Base-by-base conservation (phyloP, 2,329 filamentous ascomycete genomes). In the Paecilomyces dactylethromorphus region DNA sequence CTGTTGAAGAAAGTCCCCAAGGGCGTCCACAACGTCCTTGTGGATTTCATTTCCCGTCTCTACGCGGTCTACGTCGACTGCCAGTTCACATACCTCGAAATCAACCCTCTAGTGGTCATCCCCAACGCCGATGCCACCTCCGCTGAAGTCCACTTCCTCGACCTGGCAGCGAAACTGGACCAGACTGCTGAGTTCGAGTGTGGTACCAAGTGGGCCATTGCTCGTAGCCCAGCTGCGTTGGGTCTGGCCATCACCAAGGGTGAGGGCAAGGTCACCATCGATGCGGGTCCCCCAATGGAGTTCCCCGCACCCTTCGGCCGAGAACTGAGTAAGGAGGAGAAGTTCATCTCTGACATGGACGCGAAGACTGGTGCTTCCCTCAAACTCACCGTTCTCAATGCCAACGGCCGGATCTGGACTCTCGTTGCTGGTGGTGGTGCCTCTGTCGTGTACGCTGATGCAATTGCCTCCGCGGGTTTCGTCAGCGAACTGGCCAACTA, bases 31-130 rank as follows among this genome's bases (percentile, higher is more conserved):
- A 97, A 96, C 74, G 94, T 99, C 73, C 87, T 99, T 61, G 90
- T 99, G 64, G 94, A 99, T 85, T 99, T 99, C 85, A 99, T 99
- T 82, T 91, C 91, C 72, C 88, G 94, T 71, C 85, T 99, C 67
- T 99, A 99, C 76, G 94, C 93, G 70, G 94, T 99, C 81, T 99
- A 97, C 74, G 94, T 97, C 65, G 94, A 99, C 84, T 96, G 91
- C 87, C 94, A 99, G 81, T 99, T 99, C 86, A 97, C 94, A 73
- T 99, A 99, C 83, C 91, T 99, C 69, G 94, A 99, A 81, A 99
- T 99, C 84, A 99, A 99, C 87, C 94, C 94, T 68, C 83, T 99
- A 65, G 94, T 99, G 63, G 94, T 97, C 75, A 93, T 99, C 71
- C 94, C 94, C 77, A 97, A 97, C 78, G 88, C 85, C 66, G 87